These are phyloP conservation scores for Steccherinum ochraceum DNA, from an alignment of 768 basidiomycete genomes.

Conservation along the genomic window DNA sequence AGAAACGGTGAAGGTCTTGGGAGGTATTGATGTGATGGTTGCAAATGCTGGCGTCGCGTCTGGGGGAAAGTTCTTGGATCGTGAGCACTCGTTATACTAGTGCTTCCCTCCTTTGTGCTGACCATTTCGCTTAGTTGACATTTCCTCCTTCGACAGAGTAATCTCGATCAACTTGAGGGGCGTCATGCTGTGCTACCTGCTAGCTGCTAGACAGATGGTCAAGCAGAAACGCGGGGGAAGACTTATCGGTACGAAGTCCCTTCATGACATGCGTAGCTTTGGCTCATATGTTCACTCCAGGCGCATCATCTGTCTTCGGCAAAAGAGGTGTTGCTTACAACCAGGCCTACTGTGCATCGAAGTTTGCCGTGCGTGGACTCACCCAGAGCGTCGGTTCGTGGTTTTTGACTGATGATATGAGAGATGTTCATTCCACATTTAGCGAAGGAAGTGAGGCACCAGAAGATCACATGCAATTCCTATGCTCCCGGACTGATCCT, in stretches of 20 bases:
- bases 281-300: slow-evolving; percentile 2
- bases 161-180: slow-evolving; percentile 23
- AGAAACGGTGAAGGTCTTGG: slow-evolving; percentile 23
- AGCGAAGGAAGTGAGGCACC: slow-evolving; percentile 16
- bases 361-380: slow-evolving; percentile 22
- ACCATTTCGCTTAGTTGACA: slow-evolving; percentile 10
- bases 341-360: slow-evolving; percentile 17
- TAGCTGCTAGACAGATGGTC: slow-evolving; percentile 33
- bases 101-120: neutral
- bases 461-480: slow-evolving; percentile 22
- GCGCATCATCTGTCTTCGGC: slow-evolving; percentile 16
- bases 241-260: slow-evolving; percentile 26
- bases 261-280: neutral
- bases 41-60: slow-evolving; percentile 20
- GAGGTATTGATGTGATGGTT: slow-evolving; percentile 37
- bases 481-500: slow-evolving; percentile 21
- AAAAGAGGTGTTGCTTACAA: slow-evolving; percentile 13
- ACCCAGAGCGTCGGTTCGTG: slow-evolving; percentile 11
- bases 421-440: neutral
- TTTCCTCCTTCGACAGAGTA: slow-evolving; percentile 8
- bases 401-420: neutral
- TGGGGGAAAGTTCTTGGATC: slow-evolving; percentile 7
- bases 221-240: slow-evolving; percentile 32
- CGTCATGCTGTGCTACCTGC: slow-evolving; percentile 33
- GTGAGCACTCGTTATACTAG: slow-evolving; percentile 9